Base-by-base conservation (phyloP, 2,329 filamentous ascomycete species). In the Colletotrichum liaoningense region DNA sequence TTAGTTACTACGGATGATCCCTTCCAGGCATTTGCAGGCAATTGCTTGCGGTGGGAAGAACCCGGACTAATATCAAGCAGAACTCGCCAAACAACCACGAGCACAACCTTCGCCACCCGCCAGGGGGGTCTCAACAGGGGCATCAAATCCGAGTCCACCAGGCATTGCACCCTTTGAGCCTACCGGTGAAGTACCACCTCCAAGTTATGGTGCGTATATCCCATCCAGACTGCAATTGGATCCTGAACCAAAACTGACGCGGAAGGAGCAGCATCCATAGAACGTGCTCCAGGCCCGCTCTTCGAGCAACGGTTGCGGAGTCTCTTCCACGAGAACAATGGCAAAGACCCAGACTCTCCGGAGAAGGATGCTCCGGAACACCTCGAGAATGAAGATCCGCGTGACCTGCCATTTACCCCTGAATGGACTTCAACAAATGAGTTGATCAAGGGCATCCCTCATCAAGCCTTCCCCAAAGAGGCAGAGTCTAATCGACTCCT, bases 401-500 rank as follows among this genome's bases (percentile, higher is more conserved):
- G 63, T 12, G 71, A 73, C 22, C 67, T 69, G 4, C 71, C 71
- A 1, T 73, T 73, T 1, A 73, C 71, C 1, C 56, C 71, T 38
- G 71, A 73, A 49, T 73, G 71, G 71, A 69, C 55, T 38, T 73
- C 71, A 8, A 73, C 71, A 16, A 68, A 71, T 19, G 71, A 73
- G 35, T 5, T 73, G 5, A 73, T 73, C 49, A 73, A 60, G 57
- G 73, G 69, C 49, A 74, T 69, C 14, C 64, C 69, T 3, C 52
- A 72, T 9, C 73, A 60, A 16, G 71, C 38, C 1, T 58, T 75
- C 7, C 74, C 72, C 2, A 69, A 75, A 1, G 77, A 77, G 35
- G 65, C 67, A 5, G 75, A 77, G 58, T 78, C 79, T 0, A 69
- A 75, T 30, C 63, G 76, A 5, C 60, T 79, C 0, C 76, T 80